Base-by-base conservation (phyloP, 306 rosid genomes). In the Quercus rubra region DNA sequence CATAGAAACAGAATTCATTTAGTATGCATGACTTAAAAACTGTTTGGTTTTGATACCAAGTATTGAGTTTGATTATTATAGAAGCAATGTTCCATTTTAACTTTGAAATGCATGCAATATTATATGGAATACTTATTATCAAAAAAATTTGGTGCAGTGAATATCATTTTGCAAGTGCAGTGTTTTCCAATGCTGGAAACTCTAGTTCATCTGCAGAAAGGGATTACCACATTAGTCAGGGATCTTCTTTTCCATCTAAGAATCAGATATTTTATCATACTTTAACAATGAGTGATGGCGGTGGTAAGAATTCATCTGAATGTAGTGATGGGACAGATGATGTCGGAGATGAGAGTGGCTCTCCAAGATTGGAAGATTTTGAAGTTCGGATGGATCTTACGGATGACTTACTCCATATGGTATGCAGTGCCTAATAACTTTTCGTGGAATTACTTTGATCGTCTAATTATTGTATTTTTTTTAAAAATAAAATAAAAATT, bases 341-440 rank as follows among this genome's bases (percentile, higher is more conserved):
- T 69, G 97, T 78, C 63, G 87, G 84, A 30, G 82, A 85, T 71
- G 87, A 79, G 15, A 46, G 70, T 76, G 92, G 80, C 76, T 43
- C 78, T 74, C 80, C 84, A 27, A 88, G 85, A 33, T 25, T 70
- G 54, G 97, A 96, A 62, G 96, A 90, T 78, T 79, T 83, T 6
- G 98, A 86, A 80, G 84, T 88, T 86, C 90, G 96, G 79, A 93
- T 96, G 98, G 99, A 96, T 86, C 96, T 96, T 67, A 96, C 99
- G 1, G 98, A 96, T 80, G 98, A 96, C 74, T 88, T 96, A 71
- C 77, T 96, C 87, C 99, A 96, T 81, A 96, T 96, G 99, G 99
- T 96, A 88, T 71, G 77, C 54, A 27, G 38, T 51, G 55, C 61
- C 72, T 51, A 3, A 13, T 13, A 27, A 25, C 4, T 58, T n/a